Evolutionary conservation across 2,329 filamentous ascomycete species (phyloP).

Genomic region (Paraphaeosphaeria minitans): DNA sequence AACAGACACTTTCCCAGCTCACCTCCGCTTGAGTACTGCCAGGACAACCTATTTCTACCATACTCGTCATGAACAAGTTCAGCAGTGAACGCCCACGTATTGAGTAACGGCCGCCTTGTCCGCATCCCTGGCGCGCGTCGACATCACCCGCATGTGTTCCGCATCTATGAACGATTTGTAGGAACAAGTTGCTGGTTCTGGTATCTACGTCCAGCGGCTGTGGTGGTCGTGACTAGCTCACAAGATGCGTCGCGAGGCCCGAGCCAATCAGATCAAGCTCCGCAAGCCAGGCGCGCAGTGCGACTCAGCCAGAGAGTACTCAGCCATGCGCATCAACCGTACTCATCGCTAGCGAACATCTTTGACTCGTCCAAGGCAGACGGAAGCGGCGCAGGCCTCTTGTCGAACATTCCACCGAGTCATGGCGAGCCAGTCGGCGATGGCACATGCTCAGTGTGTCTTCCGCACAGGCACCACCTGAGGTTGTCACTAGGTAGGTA

Average conservation of each 20-base stretch:
- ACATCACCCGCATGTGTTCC: no score
- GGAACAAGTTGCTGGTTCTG: neutral
- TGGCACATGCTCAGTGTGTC: neutral
- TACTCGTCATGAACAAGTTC: no score
- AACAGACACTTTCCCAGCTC: no score
- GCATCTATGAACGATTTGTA: no score
- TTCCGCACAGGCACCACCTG: neutral
- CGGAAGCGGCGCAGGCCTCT: neutral
- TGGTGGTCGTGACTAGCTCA: conserved; percentile 1
- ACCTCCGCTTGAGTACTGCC: no score
- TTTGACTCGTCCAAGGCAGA: conserved; percentile 3
- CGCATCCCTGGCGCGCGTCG: no score
- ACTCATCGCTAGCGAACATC: neutral
- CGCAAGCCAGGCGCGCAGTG: neutral
- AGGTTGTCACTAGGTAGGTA: neutral
- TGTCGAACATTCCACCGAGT: neutral
- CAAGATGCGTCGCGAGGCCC: neutral
- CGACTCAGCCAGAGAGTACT: no score
- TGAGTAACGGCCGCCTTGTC: no score
- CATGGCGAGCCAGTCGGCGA: neutral
- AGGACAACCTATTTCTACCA: no score
- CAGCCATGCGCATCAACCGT: conserved; percentile 2
- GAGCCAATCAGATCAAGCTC: conserved; percentile 1
- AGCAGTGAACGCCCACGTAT: no score
- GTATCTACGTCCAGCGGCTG: neutral